Base-by-base conservation (phyloP, 352 stramenopile species). In the Globisporangium splendens region DNA sequence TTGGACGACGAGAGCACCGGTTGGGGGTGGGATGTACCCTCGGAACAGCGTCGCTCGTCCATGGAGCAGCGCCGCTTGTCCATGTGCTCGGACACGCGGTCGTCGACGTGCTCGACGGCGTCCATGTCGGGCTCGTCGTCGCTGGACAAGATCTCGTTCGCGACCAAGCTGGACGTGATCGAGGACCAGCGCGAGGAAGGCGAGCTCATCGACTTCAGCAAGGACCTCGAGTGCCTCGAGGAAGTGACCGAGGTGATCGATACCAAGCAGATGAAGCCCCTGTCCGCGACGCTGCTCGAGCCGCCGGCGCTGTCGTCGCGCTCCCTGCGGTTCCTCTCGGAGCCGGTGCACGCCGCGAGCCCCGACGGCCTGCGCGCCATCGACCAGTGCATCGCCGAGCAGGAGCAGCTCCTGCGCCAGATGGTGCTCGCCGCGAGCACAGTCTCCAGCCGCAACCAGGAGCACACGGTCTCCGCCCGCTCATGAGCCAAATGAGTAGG, bases 181-280 rank as follows among this genome's bases (percentile, higher is more conserved):
- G 59, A 75, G 33, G 72, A 84, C 35, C 58, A 70, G 14, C 17
- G 64, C 70, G 55, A 77, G 68, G 38, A 65, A 54, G 15, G 49
- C 10, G n/a, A 44, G 31, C 41, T 65, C 24, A 21, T 67, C 31
- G 43, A 59, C 73, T 52, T 62, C 46, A 50, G 63, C 65, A 38
- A 70, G 61, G 50, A 39, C 63, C 55, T 71, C 59, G 15, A 61
- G 59, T 15, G 59, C 50, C 8, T 69, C 52, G 24, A 68, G 50
- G 33, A 58, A 50, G 55, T 82, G 31, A 62, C 68, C 3, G 75
- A 84, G 48, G 72, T 79, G 17, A 79, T 82, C 20, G 75, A 84
- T 51, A 84, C 75, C 24, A 78, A 61, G 33, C 67, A 82, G 20
- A 82, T 82, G 75, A 59, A 69, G 31, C 60, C 69, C 20, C 15